Percentiles rank a stretch among this genome's conserved stretches.
Evolutionary conservation across 306 rosid species (phyloP).

Genomic region (Gillenia trifoliata): DNA sequence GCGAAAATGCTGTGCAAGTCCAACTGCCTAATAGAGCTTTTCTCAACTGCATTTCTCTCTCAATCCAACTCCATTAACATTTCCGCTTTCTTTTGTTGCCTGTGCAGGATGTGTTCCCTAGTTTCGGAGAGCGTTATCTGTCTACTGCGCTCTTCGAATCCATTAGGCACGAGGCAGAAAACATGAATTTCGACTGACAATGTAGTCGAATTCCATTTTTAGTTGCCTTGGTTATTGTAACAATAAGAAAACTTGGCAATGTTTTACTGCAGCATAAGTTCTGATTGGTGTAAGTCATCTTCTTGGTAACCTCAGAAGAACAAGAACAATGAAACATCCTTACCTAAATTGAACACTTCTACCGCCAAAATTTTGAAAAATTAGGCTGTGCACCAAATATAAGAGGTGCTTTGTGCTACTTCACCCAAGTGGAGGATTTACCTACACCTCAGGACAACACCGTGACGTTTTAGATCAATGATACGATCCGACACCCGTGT

Average conservation of each 20-base stretch:
- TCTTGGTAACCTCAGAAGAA: background rate
- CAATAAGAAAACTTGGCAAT: background rate
- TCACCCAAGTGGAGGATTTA: too few relatives aligned
- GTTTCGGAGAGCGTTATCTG: slow-evolving; percentile 62
- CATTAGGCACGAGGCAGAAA: slow-evolving; percentile 54
- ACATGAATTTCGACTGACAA: slow-evolving; percentile 19
- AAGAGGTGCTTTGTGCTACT: too few relatives aligned
- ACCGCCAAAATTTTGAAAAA: too few relatives aligned
- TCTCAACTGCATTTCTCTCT: background rate
- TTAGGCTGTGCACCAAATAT: too few relatives aligned
- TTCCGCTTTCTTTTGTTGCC: background rate
- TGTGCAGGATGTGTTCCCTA: slow-evolving; percentile 52
- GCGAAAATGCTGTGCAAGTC: slow-evolving; percentile 62
- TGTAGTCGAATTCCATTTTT: too few relatives aligned
- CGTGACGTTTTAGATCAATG: too few relatives aligned
- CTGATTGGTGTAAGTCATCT: background rate
- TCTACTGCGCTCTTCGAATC: slow-evolving; percentile 55
- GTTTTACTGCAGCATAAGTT: too few relatives aligned
- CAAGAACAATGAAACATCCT: too few relatives aligned
- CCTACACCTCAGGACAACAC: too few relatives aligned
- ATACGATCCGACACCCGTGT: too few relatives aligned
- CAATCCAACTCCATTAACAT: background rate
- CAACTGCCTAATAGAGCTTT: background rate
- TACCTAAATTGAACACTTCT: background rate
- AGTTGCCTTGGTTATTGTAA: too few relatives aligned